Evolutionary conservation across 2,329 filamentous ascomycete species (phyloP).

Genomic region (Microdochium paspali): DNA sequence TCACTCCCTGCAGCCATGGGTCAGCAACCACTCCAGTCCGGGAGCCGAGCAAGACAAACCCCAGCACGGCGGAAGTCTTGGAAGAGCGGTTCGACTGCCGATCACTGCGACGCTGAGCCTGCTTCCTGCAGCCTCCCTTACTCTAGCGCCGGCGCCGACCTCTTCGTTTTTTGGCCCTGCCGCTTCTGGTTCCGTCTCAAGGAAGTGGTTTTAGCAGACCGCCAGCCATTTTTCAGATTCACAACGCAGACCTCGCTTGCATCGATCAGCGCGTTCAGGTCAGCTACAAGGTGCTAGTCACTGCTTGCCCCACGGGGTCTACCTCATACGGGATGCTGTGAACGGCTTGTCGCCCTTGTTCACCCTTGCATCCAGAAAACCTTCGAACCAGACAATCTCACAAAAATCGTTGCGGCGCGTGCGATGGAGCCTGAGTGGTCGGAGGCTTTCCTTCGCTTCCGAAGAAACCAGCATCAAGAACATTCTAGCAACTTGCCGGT

Average conservation of each 20-base stretch:
- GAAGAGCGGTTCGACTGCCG: not conserved
- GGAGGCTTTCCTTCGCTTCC: no score
- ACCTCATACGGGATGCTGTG: no score
- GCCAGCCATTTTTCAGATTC: constrained; percentile 1
- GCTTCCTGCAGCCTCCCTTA: not conserved
- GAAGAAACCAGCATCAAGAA: no score
- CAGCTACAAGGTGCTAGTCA: not conserved
- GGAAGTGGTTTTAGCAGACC: not conserved
- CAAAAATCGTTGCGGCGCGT: no score
- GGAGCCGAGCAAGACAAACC: not conserved
- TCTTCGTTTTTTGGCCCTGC: not conserved
- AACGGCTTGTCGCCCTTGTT: no score
- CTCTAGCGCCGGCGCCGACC: not conserved
- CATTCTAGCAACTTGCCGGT: no score
- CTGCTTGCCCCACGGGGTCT: not conserved
- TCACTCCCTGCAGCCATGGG: not conserved
- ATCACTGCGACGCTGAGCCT: not conserved
- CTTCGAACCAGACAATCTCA: no score
- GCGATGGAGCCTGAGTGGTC: no score
- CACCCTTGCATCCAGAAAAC: no score
- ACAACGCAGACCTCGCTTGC: not conserved
- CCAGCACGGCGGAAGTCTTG: not conserved
- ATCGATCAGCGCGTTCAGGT: not conserved
- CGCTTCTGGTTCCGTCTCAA: not conserved
- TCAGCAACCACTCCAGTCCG: not conserved